These are phyloP conservation scores for Penicillium angulare DNA, from an alignment of 495 filamentous ascomycete species.

Conservation along the genomic window DNA sequence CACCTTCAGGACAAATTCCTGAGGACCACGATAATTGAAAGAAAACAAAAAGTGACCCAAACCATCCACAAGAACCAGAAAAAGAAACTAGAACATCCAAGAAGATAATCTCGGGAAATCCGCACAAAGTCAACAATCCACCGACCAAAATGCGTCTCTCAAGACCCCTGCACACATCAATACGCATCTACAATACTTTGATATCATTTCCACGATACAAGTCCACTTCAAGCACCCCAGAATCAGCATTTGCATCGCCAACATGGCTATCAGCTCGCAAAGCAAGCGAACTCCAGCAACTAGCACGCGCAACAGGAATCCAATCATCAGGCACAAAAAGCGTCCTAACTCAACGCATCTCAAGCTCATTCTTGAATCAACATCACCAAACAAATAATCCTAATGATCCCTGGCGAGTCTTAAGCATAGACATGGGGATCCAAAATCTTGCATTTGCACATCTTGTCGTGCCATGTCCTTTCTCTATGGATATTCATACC, in stretches of 20 bases:
- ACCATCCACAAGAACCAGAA: no score
- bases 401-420: slow-evolving; percentile 55
- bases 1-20: no score
- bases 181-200: no score
- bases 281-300: slow-evolving; percentile 43
- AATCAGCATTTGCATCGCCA: neutral
- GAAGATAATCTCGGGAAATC: no score
- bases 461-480: slow-evolving; percentile 23
- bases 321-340: slow-evolving; percentile 50
- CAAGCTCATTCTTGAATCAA: slow-evolving; percentile 15
- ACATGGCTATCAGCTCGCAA: slow-evolving; percentile 43
- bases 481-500: neutral
- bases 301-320: slow-evolving; percentile 54
- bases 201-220: no score
- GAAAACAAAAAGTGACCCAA: no score
- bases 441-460: slow-evolving; percentile 71
- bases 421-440: slow-evolving; percentile 89
- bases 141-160: no score
- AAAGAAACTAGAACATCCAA: no score
- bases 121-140: no score
- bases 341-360: slow-evolving; percentile 28
- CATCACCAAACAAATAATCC: no score
- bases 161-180: no score
- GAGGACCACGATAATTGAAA: no score
- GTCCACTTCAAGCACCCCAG: neutral